Evolutionary conservation across 768 basidiomycete genomes (phyloP).

Genomic region (Cubamyces lactineus): DNA sequence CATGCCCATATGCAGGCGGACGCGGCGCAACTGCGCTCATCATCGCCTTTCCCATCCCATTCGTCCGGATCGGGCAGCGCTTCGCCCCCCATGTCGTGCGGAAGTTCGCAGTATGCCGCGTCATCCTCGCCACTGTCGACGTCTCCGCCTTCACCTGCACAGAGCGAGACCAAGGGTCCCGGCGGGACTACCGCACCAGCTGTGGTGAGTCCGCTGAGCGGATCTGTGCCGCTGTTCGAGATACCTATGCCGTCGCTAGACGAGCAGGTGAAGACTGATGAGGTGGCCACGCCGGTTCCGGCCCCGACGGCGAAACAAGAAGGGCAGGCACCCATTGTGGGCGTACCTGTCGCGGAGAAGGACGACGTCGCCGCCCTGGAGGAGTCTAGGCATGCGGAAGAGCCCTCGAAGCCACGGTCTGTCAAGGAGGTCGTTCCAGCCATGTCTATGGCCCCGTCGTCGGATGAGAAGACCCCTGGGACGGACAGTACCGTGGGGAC

Average conservation of each 20-base stretch:
- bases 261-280: not conserved
- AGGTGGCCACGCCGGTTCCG: constrained; percentile 11
- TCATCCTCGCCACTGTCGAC: constrained; percentile 36
- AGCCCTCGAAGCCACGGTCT: not conserved
- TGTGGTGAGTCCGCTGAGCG: constrained; percentile 19
- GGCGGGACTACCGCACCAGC: not conserved
- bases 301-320: too few relatives aligned
- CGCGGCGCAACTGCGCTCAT: constrained; percentile 21
- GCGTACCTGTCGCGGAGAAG: not conserved
- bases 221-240: constrained; percentile 11
- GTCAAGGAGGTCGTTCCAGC: constrained; percentile 3
- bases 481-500: not conserved
- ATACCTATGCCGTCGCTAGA: not conserved
- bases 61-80: constrained; percentile 50
- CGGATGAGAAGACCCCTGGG: not conserved
- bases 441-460: not conserved
- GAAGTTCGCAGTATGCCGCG: constrained; percentile 46
- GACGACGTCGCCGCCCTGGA: not conserved
- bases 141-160: constrained; percentile 35
- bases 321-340: not conserved
- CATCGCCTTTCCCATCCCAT: constrained; percentile 36
- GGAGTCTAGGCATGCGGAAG: not conserved
- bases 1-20: constrained; percentile 10
- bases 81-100: constrained; percentile 62
- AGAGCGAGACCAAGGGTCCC: constrained; percentile 21